These are phyloP conservation scores for Alternaria sp. DNA, from an alignment of 2,329 filamentous ascomycete species.

Conservation along the genomic window DNA sequence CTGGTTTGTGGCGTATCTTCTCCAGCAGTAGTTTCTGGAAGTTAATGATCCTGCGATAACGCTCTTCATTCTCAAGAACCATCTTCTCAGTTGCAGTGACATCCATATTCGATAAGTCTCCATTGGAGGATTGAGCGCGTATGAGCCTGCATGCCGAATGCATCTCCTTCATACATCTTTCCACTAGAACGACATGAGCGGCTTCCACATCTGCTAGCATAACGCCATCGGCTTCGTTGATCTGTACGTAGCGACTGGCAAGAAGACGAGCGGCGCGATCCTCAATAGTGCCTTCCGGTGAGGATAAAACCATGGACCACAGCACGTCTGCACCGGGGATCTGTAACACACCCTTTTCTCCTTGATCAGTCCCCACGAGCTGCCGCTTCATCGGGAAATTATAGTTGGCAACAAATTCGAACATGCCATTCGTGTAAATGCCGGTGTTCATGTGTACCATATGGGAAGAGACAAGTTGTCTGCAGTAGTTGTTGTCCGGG, in stretches of 20 bases:
- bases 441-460: slow-evolving; percentile 64
- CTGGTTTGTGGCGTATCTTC: slow-evolving; percentile 38
- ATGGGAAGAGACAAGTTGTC: slow-evolving; percentile 53
- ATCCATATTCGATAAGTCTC: slow-evolving; percentile 16
- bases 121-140: slow-evolving; percentile 4
- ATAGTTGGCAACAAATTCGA: slow-evolving; percentile 66
- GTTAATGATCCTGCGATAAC: slow-evolving; percentile 42
- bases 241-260: slow-evolving; percentile 74
- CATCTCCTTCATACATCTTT: slow-evolving; percentile 73
- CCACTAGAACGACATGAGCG: slow-evolving; percentile 73
- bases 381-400: slow-evolving; percentile 29
- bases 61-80: slow-evolving; percentile 26
- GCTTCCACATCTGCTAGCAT: slow-evolving; percentile 57
- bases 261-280: slow-evolving; percentile 72
- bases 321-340: slow-evolving; percentile 70
- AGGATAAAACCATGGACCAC: slow-evolving; percentile 81
- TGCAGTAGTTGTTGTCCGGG: slow-evolving; percentile 39
- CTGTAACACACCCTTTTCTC: slow-evolving; percentile 50
- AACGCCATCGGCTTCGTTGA: slow-evolving; percentile 45
- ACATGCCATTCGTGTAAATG: slow-evolving; percentile 66
- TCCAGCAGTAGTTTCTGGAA: slow-evolving; percentile 45
- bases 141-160: slow-evolving; percentile 28
- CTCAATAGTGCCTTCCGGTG: slow-evolving; percentile 70
- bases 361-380: slow-evolving; percentile 21
- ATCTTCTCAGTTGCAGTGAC: slow-evolving; percentile 33